Conservation (phyloP, 2,329 filamentous ascomycete species). For the Colletotrichum echinochloae region DNA sequence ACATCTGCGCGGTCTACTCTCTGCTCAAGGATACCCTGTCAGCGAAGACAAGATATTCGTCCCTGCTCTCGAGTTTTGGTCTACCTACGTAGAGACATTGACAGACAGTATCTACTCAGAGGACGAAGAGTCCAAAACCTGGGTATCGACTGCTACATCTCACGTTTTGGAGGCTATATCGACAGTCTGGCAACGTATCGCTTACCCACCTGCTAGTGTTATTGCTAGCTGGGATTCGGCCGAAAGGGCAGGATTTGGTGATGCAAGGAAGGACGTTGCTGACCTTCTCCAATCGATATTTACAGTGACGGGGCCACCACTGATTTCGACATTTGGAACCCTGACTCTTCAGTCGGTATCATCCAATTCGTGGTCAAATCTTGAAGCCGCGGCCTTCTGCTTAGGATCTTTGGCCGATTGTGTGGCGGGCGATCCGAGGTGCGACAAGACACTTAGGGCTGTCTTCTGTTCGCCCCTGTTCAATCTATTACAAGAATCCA, state of each 20-base stretch:
- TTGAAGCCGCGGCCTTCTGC: conserved; percentile 73
- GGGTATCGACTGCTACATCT: conserved; percentile 69
- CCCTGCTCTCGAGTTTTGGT: conserved; percentile 84
- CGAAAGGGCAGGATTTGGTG: conserved; percentile 74
- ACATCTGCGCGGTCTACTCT: conserved; percentile 73
- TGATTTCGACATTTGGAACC: conserved; percentile 69
- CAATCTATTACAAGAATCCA: conserved; percentile 62
- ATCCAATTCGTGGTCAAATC: conserved; percentile 65
- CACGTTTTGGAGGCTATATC: conserved; percentile 74
- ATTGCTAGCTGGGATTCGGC: conserved; percentile 77
- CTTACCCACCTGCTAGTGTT: conserved; percentile 70
- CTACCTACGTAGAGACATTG: conserved; percentile 77
- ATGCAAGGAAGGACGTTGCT: conserved; percentile 82
- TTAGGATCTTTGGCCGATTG: conserved; percentile 76
- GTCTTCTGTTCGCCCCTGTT: conserved; percentile 74
- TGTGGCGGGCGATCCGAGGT: conserved; percentile 66
- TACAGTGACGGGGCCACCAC: conserved; percentile 66
- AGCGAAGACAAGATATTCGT: conserved; percentile 82
- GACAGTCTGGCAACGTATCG: conserved; percentile 76
- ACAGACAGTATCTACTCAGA: conserved; percentile 68
- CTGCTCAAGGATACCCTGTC: conserved; percentile 73
- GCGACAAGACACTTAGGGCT: conserved; percentile 68
- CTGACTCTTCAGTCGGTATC: conserved; percentile 64
- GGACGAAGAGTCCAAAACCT: conserved; percentile 59
- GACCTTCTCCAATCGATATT: conserved; percentile 82